A percentile compares a stretch with the other conserved stretches of the same genome.
These are phyloP conservation scores for Mycoemilia scoparia DNA, from an alignment of 192 early-diverging fungal species.

Conservation along the genomic window DNA sequence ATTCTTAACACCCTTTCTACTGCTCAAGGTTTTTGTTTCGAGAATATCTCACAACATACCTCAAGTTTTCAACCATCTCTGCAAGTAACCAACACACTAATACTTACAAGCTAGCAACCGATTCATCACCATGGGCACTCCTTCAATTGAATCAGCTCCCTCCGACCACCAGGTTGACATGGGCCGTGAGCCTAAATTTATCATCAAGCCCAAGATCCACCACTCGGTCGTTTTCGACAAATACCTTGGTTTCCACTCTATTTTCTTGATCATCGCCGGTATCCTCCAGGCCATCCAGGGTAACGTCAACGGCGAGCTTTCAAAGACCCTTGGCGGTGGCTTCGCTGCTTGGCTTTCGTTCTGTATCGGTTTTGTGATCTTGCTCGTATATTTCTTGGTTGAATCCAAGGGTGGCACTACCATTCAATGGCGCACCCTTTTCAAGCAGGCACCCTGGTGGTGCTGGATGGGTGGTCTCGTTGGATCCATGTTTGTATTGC, in stretches of 20 bases:
- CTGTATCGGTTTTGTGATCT: slow-evolving; percentile 17
- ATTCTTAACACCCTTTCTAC: no score
- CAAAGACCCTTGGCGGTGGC: slow-evolving; percentile 21
- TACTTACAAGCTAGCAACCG: no score
- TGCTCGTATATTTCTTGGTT: slow-evolving; percentile 23
- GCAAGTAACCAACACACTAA: no score
- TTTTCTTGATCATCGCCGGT: slow-evolving; percentile 22
- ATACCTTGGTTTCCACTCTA: slow-evolving; percentile 16
- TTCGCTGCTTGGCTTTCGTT: slow-evolving; percentile 27
- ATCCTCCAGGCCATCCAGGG: slow-evolving; percentile 18
- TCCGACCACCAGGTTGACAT: no score
- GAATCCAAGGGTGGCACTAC: slow-evolving; percentile 22
- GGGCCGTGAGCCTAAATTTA: no score
- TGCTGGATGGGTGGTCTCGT: slow-evolving; percentile 23
- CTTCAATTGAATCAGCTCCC: no score
- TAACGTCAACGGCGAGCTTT: slow-evolving; percentile 22
- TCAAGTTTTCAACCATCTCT: no score
- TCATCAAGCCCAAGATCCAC: slow-evolving; percentile 22
- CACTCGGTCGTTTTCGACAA: slow-evolving; percentile 17
- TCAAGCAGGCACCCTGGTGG: slow-evolving; percentile 29
- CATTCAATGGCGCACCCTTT: slow-evolving; percentile 17
- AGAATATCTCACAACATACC: no score
- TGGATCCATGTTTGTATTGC: slow-evolving; percentile 22
- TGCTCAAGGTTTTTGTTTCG: no score
- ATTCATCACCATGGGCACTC: no score